These are phyloP conservation scores for Irpex rosettiformis DNA, from an alignment of 1,284 basidiomycete genomes.

Conservation along the genomic window DNA sequence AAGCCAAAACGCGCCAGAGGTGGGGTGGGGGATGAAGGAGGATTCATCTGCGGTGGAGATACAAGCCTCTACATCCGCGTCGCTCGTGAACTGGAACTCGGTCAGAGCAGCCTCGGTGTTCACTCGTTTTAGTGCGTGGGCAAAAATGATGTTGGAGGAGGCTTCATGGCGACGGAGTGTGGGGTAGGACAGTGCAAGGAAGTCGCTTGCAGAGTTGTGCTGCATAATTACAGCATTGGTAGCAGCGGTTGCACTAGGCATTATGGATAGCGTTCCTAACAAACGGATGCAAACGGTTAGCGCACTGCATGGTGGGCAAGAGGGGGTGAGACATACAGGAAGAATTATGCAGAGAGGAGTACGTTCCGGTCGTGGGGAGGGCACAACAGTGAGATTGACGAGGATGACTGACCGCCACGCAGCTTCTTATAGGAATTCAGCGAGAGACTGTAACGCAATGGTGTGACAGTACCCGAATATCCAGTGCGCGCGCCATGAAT, in stretches of 20 bases:
- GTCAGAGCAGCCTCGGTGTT: slow-evolving; percentile 35
- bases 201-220: slow-evolving; percentile 39
- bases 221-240: slow-evolving; percentile 36
- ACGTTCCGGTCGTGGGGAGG: not conserved
- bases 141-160: slow-evolving; percentile 50
- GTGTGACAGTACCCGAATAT: not conserved
- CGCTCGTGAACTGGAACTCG: slow-evolving; percentile 34
- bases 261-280: slow-evolving; percentile 13
- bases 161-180: slow-evolving; percentile 41
- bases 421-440: not conserved
- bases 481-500: not conserved
- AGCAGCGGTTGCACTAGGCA: slow-evolving; percentile 31
- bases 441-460: not conserved
- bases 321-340: not conserved
- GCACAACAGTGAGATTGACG: not conserved
- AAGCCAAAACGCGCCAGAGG: slow-evolving; percentile 41
- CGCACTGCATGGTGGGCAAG: not conserved
- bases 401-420: not conserved
- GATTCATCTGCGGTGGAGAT: slow-evolving; percentile 21
- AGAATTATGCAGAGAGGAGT: not conserved
- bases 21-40: slow-evolving; percentile 19
- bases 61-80: slow-evolving; percentile 31
- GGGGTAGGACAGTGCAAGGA: slow-evolving; percentile 40
- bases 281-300: slow-evolving; percentile 1
- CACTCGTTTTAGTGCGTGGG: slow-evolving; percentile 44